Conservation (phyloP, 2,329 filamentous ascomycete species). For the Colletotrichum melonis region DNA sequence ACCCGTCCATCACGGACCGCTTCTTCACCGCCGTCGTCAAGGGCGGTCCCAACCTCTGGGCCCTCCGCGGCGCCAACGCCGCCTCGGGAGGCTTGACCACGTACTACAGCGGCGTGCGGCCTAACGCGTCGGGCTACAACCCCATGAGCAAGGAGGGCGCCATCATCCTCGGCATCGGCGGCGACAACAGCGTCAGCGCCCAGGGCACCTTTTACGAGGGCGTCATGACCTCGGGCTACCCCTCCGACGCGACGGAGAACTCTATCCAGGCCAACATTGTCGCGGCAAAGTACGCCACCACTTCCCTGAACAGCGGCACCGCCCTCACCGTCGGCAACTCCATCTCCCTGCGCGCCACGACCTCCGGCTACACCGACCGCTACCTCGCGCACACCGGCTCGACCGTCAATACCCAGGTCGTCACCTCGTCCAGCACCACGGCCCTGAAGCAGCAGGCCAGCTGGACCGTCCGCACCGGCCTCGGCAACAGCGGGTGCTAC, state of each 20-base stretch:
- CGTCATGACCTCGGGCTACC: constrained; percentile 72
- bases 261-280: constrained; percentile 70
- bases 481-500: constrained; percentile 66
- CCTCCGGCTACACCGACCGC: constrained; percentile 62
- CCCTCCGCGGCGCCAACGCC: constrained; percentile 68
- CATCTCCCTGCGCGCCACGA: constrained; percentile 67
- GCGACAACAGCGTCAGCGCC: constrained; percentile 69
- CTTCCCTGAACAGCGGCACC: constrained; percentile 59
- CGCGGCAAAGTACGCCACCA: constrained; percentile 65
- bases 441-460: constrained; percentile 63
- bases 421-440: constrained; percentile 61
- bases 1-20: constrained; percentile 64
- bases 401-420: constrained; percentile 65
- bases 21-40: constrained; percentile 70
- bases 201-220: constrained; percentile 76
- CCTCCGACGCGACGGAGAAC: constrained; percentile 68
- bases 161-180: constrained; percentile 77
- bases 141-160: constrained; percentile 74
- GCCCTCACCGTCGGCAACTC: constrained; percentile 59
- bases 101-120: constrained; percentile 68
- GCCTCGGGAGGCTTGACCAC: constrained; percentile 66
- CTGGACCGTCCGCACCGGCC: constrained; percentile 65
- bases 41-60: constrained; percentile 66
- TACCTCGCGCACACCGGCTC: constrained; percentile 65
- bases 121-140: constrained; percentile 64